Conservation (phyloP, 371 early-diverging fungal species). For the Actinomucor elegans region DNA sequence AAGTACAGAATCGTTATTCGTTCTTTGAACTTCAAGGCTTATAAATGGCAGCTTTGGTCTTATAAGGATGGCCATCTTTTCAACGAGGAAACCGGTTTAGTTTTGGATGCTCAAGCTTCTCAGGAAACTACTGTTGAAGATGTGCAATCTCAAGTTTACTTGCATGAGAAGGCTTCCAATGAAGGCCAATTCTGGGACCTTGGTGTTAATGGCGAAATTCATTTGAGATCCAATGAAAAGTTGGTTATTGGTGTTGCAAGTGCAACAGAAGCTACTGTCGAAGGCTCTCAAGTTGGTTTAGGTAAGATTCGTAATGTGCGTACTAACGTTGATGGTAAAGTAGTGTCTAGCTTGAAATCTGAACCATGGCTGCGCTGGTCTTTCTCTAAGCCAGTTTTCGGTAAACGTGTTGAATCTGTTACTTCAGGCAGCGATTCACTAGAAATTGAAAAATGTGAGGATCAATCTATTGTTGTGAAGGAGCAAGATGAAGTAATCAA, state of each 20-base stretch:
- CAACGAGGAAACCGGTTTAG: slow-evolving; percentile 56
- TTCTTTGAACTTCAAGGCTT: slow-evolving; percentile 37
- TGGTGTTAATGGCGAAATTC: slow-evolving; percentile 43
- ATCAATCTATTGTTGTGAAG: slow-evolving; percentile 22
- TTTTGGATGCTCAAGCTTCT: slow-evolving; percentile 40
- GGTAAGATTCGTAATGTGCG: slow-evolving; percentile 21
- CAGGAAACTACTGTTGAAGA: slow-evolving; percentile 34
- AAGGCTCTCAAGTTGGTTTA: slow-evolving; percentile 44
- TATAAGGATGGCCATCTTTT: slow-evolving; percentile 50
- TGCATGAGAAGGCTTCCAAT: slow-evolving; percentile 22
- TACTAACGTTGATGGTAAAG: slow-evolving; percentile 24
- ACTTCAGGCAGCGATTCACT: slow-evolving; percentile 7
- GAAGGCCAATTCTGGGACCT: slow-evolving; percentile 47
- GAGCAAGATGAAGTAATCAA: slow-evolving; percentile 30
- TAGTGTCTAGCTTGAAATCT: slow-evolving; percentile 25
- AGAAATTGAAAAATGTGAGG: slow-evolving; percentile 30
- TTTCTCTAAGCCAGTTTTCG: slow-evolving; percentile 42
- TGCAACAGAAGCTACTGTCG: slow-evolving; percentile 23
- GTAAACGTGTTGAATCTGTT: slow-evolving; percentile 13
- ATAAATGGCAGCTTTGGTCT: slow-evolving; percentile 54
- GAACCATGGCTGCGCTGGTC: slow-evolving; percentile 42
- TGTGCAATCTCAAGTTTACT: slow-evolving; percentile 28
- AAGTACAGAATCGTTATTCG: slow-evolving; percentile 30
- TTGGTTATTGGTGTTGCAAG: slow-evolving; percentile 32
- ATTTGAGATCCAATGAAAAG: slow-evolving; percentile 33